phyloP scores from a whole-genome alignment of 441 rosid genomes.

The Gossypium davidsonii region DNA sequence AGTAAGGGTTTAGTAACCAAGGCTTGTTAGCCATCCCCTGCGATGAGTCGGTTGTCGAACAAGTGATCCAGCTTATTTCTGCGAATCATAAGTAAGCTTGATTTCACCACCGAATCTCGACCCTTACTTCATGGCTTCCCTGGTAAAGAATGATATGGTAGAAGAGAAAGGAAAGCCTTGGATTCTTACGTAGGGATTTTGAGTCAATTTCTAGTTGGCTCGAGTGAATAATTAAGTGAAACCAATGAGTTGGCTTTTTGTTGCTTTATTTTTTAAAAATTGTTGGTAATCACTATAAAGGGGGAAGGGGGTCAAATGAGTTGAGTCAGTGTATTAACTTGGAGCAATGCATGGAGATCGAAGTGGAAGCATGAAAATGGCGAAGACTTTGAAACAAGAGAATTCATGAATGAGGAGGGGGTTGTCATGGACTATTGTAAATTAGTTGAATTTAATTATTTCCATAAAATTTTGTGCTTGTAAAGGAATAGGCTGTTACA shows the following conservation, averaged over 20 bases:
- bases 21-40: conserved; percentile 80
- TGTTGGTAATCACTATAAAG: too few species aligned
- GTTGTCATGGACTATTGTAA: too few species aligned
- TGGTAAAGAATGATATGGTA: conserved; percentile 24
- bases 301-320: too few species aligned
- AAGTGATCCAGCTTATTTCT: conserved; percentile 57
- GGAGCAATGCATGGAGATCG: too few species aligned
- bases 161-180: background rate
- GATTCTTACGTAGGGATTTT: conserved; percentile 35
- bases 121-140: conserved; percentile 56
- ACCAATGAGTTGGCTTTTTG: conserved; percentile 6
- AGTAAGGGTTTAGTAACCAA: conserved; percentile 64
- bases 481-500: too few species aligned
- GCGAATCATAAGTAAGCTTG: conserved; percentile 34
- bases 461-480: too few species aligned
- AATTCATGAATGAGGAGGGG: too few species aligned
- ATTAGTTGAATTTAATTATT: too few species aligned
- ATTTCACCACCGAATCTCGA: conserved; percentile 53
- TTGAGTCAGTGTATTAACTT: too few species aligned
- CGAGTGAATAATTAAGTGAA: background rate
- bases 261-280: too few species aligned
- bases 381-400: too few species aligned
- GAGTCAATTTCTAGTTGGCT: conserved; percentile 29
- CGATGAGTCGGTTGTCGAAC: conserved; percentile 73
- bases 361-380: too few species aligned